Evolutionary conservation across 495 filamentous ascomycete genomes (phyloP).

Genomic region (Tuber microsphaerosporum): DNA sequence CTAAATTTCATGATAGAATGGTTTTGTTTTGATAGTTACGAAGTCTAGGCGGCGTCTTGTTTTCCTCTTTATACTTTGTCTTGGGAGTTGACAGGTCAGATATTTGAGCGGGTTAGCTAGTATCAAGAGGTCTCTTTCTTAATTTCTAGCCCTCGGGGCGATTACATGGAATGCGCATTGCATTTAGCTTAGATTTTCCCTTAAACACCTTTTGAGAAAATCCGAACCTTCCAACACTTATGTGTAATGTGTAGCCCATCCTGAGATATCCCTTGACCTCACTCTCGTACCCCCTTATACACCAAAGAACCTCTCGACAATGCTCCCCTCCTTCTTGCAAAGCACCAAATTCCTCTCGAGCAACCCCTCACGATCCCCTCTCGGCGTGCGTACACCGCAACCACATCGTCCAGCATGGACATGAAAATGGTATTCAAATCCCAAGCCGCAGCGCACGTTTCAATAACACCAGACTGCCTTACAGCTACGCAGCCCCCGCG

Average conservation of each 20-base stretch:
- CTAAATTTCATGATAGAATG: slow-evolving; percentile 5
- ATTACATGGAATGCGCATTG: not conserved
- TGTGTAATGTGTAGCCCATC: slow-evolving; percentile 69
- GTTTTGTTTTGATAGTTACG: not conserved
- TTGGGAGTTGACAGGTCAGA: not conserved
- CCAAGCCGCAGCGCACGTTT: slow-evolving; percentile 57
- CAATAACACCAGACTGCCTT: slow-evolving; percentile 56
- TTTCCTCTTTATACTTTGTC: not conserved
- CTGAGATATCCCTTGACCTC: slow-evolving; percentile 75
- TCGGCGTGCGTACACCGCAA: slow-evolving; percentile 68
- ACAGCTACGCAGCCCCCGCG: slow-evolving; percentile 78
- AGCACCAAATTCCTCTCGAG: slow-evolving; percentile 63
- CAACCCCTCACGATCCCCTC: slow-evolving; percentile 57
- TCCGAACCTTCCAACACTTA: slow-evolving; percentile 55
- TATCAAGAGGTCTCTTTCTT: not conserved
- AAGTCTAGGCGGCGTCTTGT: slow-evolving; percentile 1
- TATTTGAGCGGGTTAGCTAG: not conserved
- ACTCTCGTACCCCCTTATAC: slow-evolving; percentile 46
- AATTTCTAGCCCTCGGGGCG: not conserved
- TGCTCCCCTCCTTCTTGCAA: slow-evolving; percentile 60
- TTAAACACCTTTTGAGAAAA: slow-evolving; percentile 54
- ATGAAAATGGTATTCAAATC: slow-evolving; percentile 87
- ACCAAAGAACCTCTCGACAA: slow-evolving; percentile 60
- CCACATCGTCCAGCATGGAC: slow-evolving; percentile 69
- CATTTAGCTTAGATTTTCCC: not conserved